phyloP scores from a whole-genome alignment of 2,329 filamentous ascomycete species.

The Fusarium armeniacum region DNA sequence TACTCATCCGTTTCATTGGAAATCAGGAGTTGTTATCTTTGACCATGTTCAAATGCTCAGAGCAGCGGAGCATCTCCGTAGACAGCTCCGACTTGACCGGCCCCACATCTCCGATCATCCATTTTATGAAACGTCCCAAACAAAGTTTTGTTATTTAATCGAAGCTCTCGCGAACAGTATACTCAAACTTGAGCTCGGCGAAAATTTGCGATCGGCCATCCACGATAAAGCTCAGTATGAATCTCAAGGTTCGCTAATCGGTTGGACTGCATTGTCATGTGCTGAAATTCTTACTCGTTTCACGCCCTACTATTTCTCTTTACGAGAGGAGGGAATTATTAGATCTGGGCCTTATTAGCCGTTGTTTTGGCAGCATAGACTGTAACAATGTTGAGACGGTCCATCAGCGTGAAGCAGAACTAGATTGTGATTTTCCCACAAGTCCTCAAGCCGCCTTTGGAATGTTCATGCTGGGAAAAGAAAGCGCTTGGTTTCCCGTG shows the following conservation, averaged over 20 bases:
- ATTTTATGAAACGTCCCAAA: neutral
- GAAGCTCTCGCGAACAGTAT: neutral
- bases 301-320: neutral
- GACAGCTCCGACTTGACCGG: slow-evolving; percentile 1
- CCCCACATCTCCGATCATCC: slow-evolving; percentile 3
- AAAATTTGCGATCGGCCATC: neutral
- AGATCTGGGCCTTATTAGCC: too few species aligned
- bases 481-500: neutral
- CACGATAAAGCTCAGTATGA: neutral
- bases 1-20: neutral
- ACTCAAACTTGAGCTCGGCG: neutral
- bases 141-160: neutral
- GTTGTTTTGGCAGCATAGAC: neutral
- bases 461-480: neutral
- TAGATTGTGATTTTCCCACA: neutral
- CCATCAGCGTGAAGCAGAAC: neutral
- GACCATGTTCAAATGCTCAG: neutral
- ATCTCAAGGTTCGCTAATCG: neutral
- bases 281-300: neutral
- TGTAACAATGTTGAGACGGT: neutral
- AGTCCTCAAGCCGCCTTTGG: neutral
- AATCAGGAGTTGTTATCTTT: neutral
- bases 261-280: neutral
- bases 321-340: neutral
- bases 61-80: neutral